A percentile compares a stretch with the other conserved stretches of the same genome.
These are phyloP conservation scores for Uromyces viciae-fabae DNA, from an alignment of 1,284 basidiomycete species.

Conservation along the genomic window DNA sequence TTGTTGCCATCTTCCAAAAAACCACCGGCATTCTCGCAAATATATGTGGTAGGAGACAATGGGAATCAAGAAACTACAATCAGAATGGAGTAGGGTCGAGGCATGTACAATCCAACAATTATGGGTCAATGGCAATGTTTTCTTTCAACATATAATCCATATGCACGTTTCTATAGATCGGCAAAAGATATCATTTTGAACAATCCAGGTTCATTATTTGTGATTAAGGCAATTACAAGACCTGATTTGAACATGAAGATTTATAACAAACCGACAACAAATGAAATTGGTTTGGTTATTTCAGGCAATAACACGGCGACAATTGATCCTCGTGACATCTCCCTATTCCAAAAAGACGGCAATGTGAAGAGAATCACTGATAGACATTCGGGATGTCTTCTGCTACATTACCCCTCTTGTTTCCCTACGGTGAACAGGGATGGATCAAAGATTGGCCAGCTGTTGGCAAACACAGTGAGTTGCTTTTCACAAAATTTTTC, in stretches of 20 bases:
- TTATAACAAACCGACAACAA: not conserved
- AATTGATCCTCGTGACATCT: not conserved
- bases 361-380: not conserved
- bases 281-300: not conserved
- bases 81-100: too few species aligned
- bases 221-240: not conserved
- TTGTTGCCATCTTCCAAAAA: not conserved
- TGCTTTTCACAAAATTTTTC: not conserved
- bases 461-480: not conserved
- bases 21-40: not conserved
- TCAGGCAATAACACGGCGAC: too few species aligned
- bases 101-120: too few species aligned
- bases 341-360: not conserved
- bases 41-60: not conserved
- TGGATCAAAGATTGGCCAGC: not conserved
- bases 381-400: not conserved
- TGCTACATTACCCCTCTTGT: constrained; percentile 6
- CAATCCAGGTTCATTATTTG: not conserved
- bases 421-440: constrained; percentile 6
- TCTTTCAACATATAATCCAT: not conserved
- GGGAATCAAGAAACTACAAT: not conserved
- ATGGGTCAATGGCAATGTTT: not conserved
- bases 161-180: not conserved
- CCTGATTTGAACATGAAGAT: not conserved
- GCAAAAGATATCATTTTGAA: too few species aligned